Evolutionary conservation across 192 early-diverging fungal species (phyloP).

Genomic region (Spinellus fusiger): DNA sequence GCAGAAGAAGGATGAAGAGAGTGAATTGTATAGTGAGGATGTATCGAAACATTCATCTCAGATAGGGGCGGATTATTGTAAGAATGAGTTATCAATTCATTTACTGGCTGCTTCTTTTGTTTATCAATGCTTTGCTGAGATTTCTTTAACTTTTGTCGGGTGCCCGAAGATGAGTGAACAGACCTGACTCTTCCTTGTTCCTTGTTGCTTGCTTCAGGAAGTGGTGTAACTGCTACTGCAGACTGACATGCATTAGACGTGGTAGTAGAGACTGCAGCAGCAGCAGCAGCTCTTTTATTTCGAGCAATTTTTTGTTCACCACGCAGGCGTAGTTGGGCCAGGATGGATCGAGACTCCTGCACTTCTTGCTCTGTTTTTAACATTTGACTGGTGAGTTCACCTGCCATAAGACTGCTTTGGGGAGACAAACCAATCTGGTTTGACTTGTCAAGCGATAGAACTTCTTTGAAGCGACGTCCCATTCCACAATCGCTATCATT

Average conservation of each 20-base stretch:
- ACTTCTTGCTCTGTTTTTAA: constrained; percentile 32
- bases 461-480: background rate
- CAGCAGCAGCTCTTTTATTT: constrained; percentile 17
- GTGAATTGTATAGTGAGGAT: background rate
- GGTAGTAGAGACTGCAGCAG: constrained; percentile 2
- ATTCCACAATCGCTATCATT: background rate
- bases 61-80: background rate
- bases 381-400: constrained; percentile 2
- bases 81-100: background rate
- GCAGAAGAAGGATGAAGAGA: background rate
- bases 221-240: background rate
- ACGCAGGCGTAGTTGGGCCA: constrained; percentile 27
- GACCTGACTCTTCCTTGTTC: background rate
- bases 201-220: background rate
- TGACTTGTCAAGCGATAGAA: background rate
- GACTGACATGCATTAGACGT: background rate
- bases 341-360: constrained; percentile 29
- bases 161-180: background rate
- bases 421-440: background rate
- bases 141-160: background rate
- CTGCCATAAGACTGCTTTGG: background rate
- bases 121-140: background rate
- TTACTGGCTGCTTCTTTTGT: background rate
- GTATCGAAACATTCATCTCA: background rate
- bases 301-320: constrained; percentile 28